These are phyloP conservation scores for Karstenula rhodostoma DNA, from an alignment of 2,329 filamentous ascomycete genomes.

Conservation along the genomic window DNA sequence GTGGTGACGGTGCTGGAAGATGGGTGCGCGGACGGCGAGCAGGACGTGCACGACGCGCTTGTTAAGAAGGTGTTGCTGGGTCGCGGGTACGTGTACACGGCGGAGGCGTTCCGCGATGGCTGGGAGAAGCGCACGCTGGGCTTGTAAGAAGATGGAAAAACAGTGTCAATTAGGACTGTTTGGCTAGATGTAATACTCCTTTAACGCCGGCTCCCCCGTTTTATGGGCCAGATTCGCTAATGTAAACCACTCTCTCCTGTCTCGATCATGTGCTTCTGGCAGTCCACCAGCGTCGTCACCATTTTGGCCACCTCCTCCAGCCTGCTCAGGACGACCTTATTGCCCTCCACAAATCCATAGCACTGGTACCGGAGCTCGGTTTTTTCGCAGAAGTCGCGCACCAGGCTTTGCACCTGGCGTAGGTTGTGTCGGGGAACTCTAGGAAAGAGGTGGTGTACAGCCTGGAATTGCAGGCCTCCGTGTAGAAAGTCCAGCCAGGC, in stretches of 20 bases:
- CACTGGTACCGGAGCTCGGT: slow-evolving; percentile 85
- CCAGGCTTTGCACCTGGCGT: slow-evolving; percentile 75
- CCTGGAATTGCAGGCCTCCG: slow-evolving; percentile 88
- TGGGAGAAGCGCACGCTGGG: slow-evolving; percentile 3
- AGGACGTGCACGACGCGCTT: slow-evolving; percentile 28
- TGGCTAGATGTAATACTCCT: too few species aligned
- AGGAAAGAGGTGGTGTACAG: slow-evolving; percentile 85
- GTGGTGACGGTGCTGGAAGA: slow-evolving; percentile 39
- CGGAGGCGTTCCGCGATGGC: slow-evolving; percentile 4
- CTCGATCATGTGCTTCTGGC: slow-evolving; percentile 50
- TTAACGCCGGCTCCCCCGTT: too few species aligned
- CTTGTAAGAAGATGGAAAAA: neutral
- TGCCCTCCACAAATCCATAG: slow-evolving; percentile 85
- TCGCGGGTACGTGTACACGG: slow-evolving; percentile 14
- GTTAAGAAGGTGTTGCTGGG: slow-evolving; percentile 10
- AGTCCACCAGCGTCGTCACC: slow-evolving; percentile 63
- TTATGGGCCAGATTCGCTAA: slow-evolving; percentile 13
- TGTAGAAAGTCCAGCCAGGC: slow-evolving; percentile 90
- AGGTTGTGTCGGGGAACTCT: slow-evolving; percentile 87
- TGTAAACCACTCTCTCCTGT: slow-evolving; percentile 49
- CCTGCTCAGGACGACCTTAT: slow-evolving; percentile 78
- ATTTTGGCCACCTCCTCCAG: slow-evolving; percentile 83
- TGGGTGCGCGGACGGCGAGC: slow-evolving; percentile 32
- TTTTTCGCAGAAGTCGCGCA: slow-evolving; percentile 82
- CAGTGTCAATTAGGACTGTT: neutral